phyloP scores from a whole-genome alignment of 108 stramenopile genomes.

The Cyclotella sp. region DNA sequence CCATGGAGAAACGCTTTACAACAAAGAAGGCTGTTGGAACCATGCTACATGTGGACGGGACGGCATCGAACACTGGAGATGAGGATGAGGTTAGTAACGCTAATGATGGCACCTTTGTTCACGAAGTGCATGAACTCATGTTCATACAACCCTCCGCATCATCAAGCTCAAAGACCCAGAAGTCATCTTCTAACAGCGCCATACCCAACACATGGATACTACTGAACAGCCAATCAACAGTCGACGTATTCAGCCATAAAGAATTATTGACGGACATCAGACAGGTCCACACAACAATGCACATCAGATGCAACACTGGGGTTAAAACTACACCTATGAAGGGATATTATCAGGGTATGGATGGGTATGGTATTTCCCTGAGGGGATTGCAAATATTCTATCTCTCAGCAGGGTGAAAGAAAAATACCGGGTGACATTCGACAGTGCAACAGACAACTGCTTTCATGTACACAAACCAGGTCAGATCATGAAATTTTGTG shows the following conservation, averaged over 20 bases:
- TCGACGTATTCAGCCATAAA: conserved; percentile 46
- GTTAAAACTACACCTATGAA: neutral
- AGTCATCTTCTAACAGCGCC: neutral
- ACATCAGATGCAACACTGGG: conserved; percentile 24
- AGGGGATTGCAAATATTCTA: conserved; percentile 56
- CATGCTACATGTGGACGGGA: neutral
- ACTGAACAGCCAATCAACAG: conserved; percentile 57
- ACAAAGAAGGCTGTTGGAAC: neutral
- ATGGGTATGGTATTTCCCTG: conserved; percentile 51
- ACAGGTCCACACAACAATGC: neutral
- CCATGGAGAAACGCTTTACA: neutral
- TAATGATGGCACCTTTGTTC: too few species aligned
- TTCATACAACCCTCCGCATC: neutral
- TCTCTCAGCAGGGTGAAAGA: conserved; percentile 27
- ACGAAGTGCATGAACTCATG: neutral
- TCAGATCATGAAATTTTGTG: conserved; percentile 20
- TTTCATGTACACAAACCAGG: too few species aligned
- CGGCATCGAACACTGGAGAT: too few species aligned
- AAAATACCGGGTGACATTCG: too few species aligned
- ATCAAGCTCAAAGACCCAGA: too few species aligned
- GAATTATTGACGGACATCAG: conserved; percentile 32
- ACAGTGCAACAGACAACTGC: too few species aligned
- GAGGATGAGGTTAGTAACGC: too few species aligned
- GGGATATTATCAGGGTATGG: conserved; percentile 42
- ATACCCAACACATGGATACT: too few species aligned